Base-by-base conservation (phyloP, 2,329 filamentous ascomycete genomes). In the Talaromyces sp. region DNA sequence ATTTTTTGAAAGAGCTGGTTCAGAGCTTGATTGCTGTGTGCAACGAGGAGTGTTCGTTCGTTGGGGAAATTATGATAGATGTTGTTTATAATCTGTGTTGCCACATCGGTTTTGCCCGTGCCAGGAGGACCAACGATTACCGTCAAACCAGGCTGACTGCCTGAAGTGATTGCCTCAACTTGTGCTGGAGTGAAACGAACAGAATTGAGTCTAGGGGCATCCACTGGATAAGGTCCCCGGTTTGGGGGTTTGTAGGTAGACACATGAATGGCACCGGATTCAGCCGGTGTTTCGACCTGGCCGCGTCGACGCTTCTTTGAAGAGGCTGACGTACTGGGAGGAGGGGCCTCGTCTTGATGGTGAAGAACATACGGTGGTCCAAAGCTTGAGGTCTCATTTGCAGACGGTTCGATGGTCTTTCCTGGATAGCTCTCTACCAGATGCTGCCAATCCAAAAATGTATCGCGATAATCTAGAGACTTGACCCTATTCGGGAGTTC, bases 1-100 rank as follows among this genome's bases (percentile, higher is more conserved):
- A 99, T 99, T 78, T 99, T 99, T 68, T 96, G 90, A 78, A 99
- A 99, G 1, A 99, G 82, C 73, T 99, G 95, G 70, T 99, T 99
- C 10, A 99, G 81, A 2, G 95, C 96, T 74, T 99, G 96, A 71
- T 99, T 99, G 76, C 93, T 98, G 74, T 99, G 95, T 4, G 95
- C 95, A 64, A 99, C 86, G 46, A 99, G 85, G 19, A 99, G 80
- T 0, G 95, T 99, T 67, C 91, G 89, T 74, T 99, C 92, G 64
- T 88, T 82, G 8, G 95, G 93, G 72, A 97, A 99, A 76, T 98
- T 96, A 80, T 98, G 93, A 72, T 99, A 99, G 67, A 99, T 89
- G 74, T 98, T 97, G 79, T 91, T 97, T 77, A 99, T 99, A 72
- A 98, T 96, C 75, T 99, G 95, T 4, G 93, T 97, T 54, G 92